These are phyloP conservation scores for Brassica nigra DNA, from an alignment of 345 rosid species.

Conservation along the genomic window DNA sequence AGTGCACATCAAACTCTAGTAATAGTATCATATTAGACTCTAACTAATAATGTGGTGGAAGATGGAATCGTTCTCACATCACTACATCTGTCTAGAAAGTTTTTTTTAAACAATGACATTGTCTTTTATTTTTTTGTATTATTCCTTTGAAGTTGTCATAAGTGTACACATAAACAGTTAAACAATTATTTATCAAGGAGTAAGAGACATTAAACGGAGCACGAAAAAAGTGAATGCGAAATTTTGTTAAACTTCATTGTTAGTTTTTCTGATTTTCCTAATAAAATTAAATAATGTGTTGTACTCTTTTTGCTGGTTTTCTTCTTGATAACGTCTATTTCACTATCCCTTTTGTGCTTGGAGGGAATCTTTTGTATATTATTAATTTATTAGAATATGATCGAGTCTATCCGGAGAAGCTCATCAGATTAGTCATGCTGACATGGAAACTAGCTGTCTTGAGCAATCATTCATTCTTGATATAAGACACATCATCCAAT, in stretches of 20 bases:
- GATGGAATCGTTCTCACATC: not conserved
- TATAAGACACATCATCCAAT: conserved; percentile 23
- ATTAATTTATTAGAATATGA: not conserved
- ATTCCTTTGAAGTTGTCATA: not conserved
- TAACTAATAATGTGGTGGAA: not conserved
- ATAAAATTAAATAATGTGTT: not conserved
- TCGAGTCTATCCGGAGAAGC: conserved; percentile 48
- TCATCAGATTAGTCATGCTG: conserved; percentile 40
- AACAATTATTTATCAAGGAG: not conserved
- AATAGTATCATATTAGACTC: not conserved
- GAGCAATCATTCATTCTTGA: conserved; percentile 24
- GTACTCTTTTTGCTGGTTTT: not conserved
- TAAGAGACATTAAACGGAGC: not conserved
- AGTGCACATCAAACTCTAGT: no score
- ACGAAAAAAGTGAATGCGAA: not conserved
- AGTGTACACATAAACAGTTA: not conserved
- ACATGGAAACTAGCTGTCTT: conserved; percentile 56
- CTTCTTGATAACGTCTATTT: conserved; percentile 19
- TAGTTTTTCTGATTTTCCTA: not conserved
- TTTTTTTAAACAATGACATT: not conserved
- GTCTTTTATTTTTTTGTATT: not conserved
- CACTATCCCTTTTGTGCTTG: not conserved
- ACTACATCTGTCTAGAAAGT: not conserved
- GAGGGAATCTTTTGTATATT: not conserved
- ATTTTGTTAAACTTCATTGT: not conserved